Evolutionary conservation across 768 basidiomycete genomes (phyloP).

Genomic region (Podaxis sp.): DNA sequence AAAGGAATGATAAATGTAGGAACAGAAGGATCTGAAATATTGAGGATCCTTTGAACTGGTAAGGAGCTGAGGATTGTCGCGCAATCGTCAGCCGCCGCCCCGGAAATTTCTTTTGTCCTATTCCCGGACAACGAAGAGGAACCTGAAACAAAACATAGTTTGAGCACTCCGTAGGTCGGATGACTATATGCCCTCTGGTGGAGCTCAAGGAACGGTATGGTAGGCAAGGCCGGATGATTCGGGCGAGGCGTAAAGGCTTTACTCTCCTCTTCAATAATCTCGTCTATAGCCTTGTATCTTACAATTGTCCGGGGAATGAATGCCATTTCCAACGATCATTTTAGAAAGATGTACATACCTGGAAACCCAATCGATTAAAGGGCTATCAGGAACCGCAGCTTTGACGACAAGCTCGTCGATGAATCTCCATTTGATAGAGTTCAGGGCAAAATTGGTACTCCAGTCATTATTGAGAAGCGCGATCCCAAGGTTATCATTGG

Average conservation of each 20-base stretch:
- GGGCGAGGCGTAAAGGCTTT: background rate
- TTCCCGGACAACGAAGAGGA: background rate
- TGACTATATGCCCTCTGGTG: background rate
- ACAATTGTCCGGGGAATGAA: background rate
- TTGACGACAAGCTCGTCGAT: conserved; percentile 32
- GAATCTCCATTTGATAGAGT: conserved; percentile 37
- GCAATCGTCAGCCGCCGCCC: background rate
- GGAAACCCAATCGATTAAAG: conserved; percentile 36
- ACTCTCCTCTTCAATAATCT: background rate
- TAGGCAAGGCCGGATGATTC: background rate
- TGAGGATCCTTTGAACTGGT: conserved; percentile 27
- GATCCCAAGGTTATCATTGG: conserved; percentile 30
- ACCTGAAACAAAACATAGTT: background rate
- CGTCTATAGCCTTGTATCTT: background rate
- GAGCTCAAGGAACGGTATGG: background rate
- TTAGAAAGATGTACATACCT: background rate
- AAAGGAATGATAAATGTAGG: conserved; percentile 37
- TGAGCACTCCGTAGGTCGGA: background rate
- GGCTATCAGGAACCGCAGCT: background rate
- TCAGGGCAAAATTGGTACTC: conserved; percentile 31
- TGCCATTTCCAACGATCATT: too few relatives aligned
- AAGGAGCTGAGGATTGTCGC: background rate
- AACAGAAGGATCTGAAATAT: conserved; percentile 22
- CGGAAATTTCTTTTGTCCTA: too few relatives aligned
- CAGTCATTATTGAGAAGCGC: conserved; percentile 40